Evolutionary conservation across 768 basidiomycete species (phyloP), one percentile per base, ranked within the genome.

Genomic region (Psilocybe tampanensis): DNA sequence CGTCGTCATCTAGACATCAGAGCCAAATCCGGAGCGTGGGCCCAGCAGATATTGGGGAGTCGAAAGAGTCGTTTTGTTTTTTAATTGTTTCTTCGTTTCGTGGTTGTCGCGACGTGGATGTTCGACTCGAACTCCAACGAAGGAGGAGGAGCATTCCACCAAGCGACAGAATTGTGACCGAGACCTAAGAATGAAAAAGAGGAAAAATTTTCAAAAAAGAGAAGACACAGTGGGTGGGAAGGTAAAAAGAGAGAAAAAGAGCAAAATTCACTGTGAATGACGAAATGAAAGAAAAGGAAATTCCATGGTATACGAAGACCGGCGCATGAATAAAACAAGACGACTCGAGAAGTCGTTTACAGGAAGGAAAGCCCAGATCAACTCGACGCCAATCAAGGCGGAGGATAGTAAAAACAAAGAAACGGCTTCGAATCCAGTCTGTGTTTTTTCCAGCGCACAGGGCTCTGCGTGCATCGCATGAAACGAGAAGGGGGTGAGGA

Each of bases 361-460:
- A 39, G 36, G 6, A 39, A n/a, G 15, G 36, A 39, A 34, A 39
- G 36, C 36, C 36, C 36, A 39, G n/a, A 42, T 39, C 50, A 44
- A 17, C 54, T 47, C 44, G 44, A 55, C 54, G 23, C 53, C 54
- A 44, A 33, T 41, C 45, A 41, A 36, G 47, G 45, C 36, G 54
- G 54, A 55, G 54, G 43, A 44, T 44, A 19, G 43, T 44, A n/a
- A 39, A 45, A 47, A 24, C 0, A 29, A 26, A 33, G 26, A n/a
- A 44, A 53, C 12, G 22, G 34, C 52, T 54, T 45, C 52, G 52
- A 54, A 54, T 54, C 52, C 3, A 54, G 52, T 36, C 52, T 9
- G 11, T n/a, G 23, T 43, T 52, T 43, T 52, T 19, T 29, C 23
- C 52, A 39, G 36, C 36, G 36, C 24, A 44, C n/a, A 24, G 23